phyloP scores from a whole-genome alignment of 805 yeast species.

The Candida parachauliodes region DNA sequence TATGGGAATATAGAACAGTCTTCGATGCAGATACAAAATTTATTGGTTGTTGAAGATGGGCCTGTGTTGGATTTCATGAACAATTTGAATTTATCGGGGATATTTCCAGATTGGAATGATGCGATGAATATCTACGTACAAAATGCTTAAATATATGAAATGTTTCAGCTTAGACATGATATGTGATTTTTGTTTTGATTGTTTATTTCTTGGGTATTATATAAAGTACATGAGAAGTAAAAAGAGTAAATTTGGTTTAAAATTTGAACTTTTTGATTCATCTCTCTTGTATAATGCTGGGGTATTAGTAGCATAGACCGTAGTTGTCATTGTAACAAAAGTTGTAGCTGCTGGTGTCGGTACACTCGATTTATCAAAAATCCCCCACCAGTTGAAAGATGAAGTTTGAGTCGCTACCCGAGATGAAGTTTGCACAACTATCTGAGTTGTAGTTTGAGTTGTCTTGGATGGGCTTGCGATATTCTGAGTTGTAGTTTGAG shows the following conservation, averaged over 20 bases:
- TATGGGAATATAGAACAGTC: conserved; percentile 23
- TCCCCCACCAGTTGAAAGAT: conserved; percentile 2
- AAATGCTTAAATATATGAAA: no score
- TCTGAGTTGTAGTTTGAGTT: background rate
- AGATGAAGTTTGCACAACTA: background rate
- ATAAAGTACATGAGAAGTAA: background rate
- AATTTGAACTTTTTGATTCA: background rate
- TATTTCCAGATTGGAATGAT: conserved; percentile 18
- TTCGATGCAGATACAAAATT: conserved; percentile 15
- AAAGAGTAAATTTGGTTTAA: background rate
- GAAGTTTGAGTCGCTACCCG: conserved; percentile 3
- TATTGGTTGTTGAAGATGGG: conserved; percentile 9
- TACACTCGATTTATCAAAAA: background rate
- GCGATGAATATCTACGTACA: conserved; percentile 4
- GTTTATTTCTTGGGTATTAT: background rate
- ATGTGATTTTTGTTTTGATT: no score
- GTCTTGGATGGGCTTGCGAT: background rate
- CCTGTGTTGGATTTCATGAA: conserved; percentile 17
- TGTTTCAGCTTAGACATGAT: no score
- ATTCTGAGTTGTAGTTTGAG: background rate
- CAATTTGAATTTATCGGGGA: conserved; percentile 15
- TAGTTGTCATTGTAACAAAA: conserved; percentile 6
- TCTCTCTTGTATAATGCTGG: conserved; percentile 5
- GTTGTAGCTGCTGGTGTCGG: background rate
- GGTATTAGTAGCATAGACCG: background rate